These are phyloP conservation scores for Arthroderma sp. DNA, from an alignment of 2,329 filamentous ascomycete species.

Conservation along the genomic window DNA sequence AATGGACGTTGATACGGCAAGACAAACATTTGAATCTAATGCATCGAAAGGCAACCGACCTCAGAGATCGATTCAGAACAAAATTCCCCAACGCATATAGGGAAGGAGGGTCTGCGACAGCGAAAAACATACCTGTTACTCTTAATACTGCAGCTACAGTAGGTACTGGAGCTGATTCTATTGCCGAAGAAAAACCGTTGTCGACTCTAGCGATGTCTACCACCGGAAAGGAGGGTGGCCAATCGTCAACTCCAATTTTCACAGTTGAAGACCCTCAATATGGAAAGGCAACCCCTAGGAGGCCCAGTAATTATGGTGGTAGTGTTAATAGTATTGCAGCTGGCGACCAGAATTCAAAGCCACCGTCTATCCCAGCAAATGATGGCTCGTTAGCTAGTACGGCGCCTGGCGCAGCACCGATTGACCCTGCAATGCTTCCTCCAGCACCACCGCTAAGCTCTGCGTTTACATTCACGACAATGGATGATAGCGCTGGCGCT, in stretches of 20 bases:
- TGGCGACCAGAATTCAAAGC: not conserved
- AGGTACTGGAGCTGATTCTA: not conserved
- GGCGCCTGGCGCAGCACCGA: conserved; percentile 15
- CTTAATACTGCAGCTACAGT: not conserved
- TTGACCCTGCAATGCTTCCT: conserved; percentile 25
- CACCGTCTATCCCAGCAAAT: not conserved
- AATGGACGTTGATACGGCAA: conserved; percentile 49
- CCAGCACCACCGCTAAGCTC: conserved; percentile 22
- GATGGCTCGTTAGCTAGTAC: not conserved
- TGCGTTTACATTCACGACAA: conserved; percentile 20
- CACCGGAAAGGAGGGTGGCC: not conserved
- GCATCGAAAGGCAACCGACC: conserved; percentile 44
- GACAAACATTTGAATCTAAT: conserved; percentile 42
- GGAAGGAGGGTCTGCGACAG: conserved; percentile 31
- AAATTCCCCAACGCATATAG: conserved; percentile 47
- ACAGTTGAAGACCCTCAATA: not conserved
- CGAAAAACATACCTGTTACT: conserved; percentile 17
- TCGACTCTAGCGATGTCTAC: not conserved
- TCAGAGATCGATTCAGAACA: conserved; percentile 51
- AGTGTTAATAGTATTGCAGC: not conserved
- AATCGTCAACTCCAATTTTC: not conserved
- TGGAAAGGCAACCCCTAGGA: not conserved
- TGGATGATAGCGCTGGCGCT: conserved; percentile 23
- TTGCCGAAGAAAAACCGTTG: not conserved
- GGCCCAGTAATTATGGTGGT: not conserved